A percentile compares a stretch with the other conserved stretches of the same genome.
Evolutionary conservation across 2,329 filamentous ascomycete genomes (phyloP).

Genomic region (Microcera coccophila): DNA sequence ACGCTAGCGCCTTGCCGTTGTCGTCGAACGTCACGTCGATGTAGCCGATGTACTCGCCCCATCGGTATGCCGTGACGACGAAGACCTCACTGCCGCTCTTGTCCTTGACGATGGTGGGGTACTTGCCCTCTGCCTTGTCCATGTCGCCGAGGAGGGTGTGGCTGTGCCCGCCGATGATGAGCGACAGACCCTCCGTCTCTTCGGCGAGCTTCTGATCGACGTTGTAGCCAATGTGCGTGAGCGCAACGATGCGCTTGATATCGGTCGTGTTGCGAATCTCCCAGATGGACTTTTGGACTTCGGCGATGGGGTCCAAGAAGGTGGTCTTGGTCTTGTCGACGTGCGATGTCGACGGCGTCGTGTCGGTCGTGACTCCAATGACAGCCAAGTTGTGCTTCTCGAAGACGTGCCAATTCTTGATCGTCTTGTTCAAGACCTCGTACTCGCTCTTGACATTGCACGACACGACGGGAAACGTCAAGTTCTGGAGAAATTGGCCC

Average conservation of each 20-base stretch:
- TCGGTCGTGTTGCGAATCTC: slow-evolving; percentile 58
- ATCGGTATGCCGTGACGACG: slow-evolving; percentile 63
- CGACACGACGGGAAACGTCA: slow-evolving; percentile 62
- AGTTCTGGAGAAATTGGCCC: slow-evolving; percentile 57
- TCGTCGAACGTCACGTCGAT: slow-evolving; percentile 62
- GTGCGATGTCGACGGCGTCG: slow-evolving; percentile 54
- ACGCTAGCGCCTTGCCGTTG: slow-evolving; percentile 57
- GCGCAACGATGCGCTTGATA: slow-evolving; percentile 60
- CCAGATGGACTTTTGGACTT: slow-evolving; percentile 59
- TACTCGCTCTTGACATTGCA: slow-evolving; percentile 62
- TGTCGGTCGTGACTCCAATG: slow-evolving; percentile 61
- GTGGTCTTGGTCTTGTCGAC: slow-evolving; percentile 55
- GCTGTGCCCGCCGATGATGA: slow-evolving; percentile 63
- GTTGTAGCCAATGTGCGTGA: slow-evolving; percentile 65
- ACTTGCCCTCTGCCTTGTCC: slow-evolving; percentile 54
- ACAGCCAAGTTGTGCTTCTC: slow-evolving; percentile 57
- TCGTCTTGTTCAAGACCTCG: slow-evolving; percentile 55
- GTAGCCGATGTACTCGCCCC: slow-evolving; percentile 65
- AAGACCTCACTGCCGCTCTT: slow-evolving; percentile 63
- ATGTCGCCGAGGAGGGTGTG: slow-evolving; percentile 59
- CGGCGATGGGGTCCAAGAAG: slow-evolving; percentile 54
- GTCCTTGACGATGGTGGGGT: slow-evolving; percentile 61
- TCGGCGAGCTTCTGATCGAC: slow-evolving; percentile 58
- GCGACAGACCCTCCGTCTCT: slow-evolving; percentile 59
- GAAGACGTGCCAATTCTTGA: slow-evolving; percentile 64